Conservation (phyloP, 352 stramenopile species). For the Blastocystis sp. region DNA sequence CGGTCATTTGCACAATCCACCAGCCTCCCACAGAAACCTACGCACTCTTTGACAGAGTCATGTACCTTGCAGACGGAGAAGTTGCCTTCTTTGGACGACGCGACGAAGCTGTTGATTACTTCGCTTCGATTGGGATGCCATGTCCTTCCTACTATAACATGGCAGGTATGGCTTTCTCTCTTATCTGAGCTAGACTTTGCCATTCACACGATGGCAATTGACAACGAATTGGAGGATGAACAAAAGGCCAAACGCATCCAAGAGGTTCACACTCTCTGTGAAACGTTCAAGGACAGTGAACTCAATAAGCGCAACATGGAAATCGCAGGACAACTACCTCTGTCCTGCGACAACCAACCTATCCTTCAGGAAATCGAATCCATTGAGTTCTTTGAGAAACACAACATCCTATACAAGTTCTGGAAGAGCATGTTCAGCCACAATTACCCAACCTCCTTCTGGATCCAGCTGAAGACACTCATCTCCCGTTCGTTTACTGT, state of each 20-base stretch:
- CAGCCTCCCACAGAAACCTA: slow-evolving; percentile 47
- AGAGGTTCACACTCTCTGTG: slow-evolving; percentile 15
- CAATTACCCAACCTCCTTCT: slow-evolving; percentile 21
- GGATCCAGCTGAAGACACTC: slow-evolving; percentile 24
- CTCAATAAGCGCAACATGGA: not conserved
- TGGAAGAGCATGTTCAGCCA: slow-evolving; percentile 28
- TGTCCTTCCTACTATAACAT: slow-evolving; percentile 49
- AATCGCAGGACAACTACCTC: not conserved
- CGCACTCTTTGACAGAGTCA: slow-evolving; percentile 32
- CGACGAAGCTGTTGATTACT: not conserved
- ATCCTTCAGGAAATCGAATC: slow-evolving; percentile 11
- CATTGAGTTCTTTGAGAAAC: slow-evolving; percentile 26
- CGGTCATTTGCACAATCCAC: slow-evolving; percentile 50
- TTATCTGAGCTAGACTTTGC: not conserved
- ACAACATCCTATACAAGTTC: slow-evolving; percentile 15
- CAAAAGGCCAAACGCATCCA: not conserved
- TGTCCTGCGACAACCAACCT: not conserved
- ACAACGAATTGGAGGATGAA: slow-evolving; percentile 50
- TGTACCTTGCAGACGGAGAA: slow-evolving; percentile 47
- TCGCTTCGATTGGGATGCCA: slow-evolving; percentile 32
- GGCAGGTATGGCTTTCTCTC: not conserved
- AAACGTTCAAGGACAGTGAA: slow-evolving; percentile 28
- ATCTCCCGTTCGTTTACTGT: not conserved
- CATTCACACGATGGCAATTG: slow-evolving; percentile 44
- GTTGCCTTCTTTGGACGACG: slow-evolving; percentile 23